These are phyloP conservation scores for Fusarium begoniae DNA, from an alignment of 2,329 filamentous ascomycete genomes.

Conservation along the genomic window DNA sequence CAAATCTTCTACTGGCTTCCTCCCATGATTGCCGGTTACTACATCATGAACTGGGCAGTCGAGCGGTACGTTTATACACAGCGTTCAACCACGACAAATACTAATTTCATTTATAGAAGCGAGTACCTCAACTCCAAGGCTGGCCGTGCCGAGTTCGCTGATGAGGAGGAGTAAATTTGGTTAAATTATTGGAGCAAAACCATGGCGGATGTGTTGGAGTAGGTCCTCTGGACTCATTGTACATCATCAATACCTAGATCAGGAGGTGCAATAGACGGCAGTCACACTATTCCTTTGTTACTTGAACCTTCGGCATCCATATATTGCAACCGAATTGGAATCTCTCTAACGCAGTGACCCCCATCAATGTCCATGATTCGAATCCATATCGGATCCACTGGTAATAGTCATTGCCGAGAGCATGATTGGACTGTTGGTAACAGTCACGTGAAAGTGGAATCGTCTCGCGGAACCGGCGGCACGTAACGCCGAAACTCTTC, in stretches of 20 bases:
- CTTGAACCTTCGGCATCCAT: not conserved
- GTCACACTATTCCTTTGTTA: constrained; percentile 40
- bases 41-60: constrained; percentile 87
- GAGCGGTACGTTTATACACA: constrained; percentile 73
- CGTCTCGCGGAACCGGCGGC: constrained; percentile 42
- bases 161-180: constrained; percentile 55
- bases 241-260: constrained; percentile 53
- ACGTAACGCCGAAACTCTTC: constrained; percentile 44
- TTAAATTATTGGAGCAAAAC: constrained; percentile 17
- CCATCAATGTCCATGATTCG: not conserved
- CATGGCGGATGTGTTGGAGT: constrained; percentile 41
- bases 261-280: constrained; percentile 50
- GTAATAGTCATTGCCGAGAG: constrained; percentile 37
- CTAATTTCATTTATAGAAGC: constrained; percentile 63
- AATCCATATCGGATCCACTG: constrained; percentile 8
- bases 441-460: constrained; percentile 20
- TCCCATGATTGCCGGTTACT: constrained; percentile 81
- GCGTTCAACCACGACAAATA: not conserved
- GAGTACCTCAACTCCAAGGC: constrained; percentile 84
- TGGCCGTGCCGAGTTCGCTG: constrained; percentile 66
- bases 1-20: constrained; percentile 93
- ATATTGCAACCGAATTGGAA: not conserved
- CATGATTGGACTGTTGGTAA: constrained; percentile 26
- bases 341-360: not conserved
- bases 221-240: constrained; percentile 49